phyloP scores from a whole-genome alignment of 495 filamentous ascomycete genomes.

The Penicillium steckii region DNA sequence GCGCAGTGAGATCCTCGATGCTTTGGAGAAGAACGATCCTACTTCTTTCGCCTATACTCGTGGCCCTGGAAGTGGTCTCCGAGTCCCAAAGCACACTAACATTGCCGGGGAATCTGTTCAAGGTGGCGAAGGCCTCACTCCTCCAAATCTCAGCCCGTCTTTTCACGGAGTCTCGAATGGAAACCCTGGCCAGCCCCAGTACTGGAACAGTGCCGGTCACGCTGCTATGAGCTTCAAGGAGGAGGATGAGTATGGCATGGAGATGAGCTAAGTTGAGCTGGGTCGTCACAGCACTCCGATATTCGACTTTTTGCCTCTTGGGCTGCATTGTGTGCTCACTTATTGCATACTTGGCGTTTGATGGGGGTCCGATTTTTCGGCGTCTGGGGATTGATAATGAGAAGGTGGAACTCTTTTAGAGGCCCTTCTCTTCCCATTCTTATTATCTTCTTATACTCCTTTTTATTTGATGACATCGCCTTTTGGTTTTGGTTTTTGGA shows the following conservation, averaged over 20 bases:
- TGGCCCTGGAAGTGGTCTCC: slow-evolving; percentile 76
- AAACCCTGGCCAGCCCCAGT: slow-evolving; percentile 55
- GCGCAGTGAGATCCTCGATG: slow-evolving; percentile 85
- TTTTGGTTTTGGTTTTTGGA: not conserved
- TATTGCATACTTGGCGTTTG: slow-evolving; percentile 45
- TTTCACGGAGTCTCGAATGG: slow-evolving; percentile 59
- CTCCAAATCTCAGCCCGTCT: slow-evolving; percentile 69
- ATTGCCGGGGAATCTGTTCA: slow-evolving; percentile 75
- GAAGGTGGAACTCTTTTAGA: slow-evolving; percentile 1
- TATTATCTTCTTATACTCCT: not conserved
- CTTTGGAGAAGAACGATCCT: slow-evolving; percentile 75
- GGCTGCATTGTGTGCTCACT: slow-evolving; percentile 26
- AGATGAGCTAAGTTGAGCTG: slow-evolving; percentile 52
- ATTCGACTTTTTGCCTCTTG: not conserved
- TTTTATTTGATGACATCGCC: not conserved
- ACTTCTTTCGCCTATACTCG: slow-evolving; percentile 76
- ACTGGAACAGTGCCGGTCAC: slow-evolving; percentile 67
- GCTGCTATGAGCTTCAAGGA: slow-evolving; percentile 82
- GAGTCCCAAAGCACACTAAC: slow-evolving; percentile 92
- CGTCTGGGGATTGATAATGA: slow-evolving; percentile 30
- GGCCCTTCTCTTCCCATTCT: not conserved
- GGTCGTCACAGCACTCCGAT: not conserved
- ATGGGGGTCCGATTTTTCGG: slow-evolving; percentile 28
- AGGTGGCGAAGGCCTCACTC: slow-evolving; percentile 43
- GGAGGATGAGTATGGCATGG: slow-evolving; percentile 88